These are phyloP conservation scores for Suillus plorans DNA, from an alignment of 768 basidiomycete species.

Conservation along the genomic window DNA sequence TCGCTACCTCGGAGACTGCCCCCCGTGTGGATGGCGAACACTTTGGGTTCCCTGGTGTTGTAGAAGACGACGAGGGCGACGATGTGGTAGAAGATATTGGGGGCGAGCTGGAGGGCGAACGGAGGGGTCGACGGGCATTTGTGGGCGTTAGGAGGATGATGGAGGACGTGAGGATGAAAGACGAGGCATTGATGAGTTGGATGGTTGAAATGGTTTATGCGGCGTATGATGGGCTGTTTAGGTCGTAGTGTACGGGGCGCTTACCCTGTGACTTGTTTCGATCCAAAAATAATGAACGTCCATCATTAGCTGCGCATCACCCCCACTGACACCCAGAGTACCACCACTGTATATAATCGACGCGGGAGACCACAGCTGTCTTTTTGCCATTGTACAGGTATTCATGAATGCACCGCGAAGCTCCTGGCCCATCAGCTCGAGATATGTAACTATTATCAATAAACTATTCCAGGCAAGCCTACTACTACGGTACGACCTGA, in stretches of 20 bases:
- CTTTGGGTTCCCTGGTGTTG: conserved; percentile 85
- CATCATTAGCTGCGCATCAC: conserved; percentile 1
- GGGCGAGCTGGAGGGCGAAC: conserved; percentile 65
- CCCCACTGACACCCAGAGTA: neutral
- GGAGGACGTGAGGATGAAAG: conserved; percentile 63
- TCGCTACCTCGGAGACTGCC: conserved; percentile 55
- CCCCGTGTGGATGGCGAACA: conserved; percentile 80
- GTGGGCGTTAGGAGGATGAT: conserved; percentile 55
- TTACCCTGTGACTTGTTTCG: neutral
- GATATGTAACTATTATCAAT: conserved; percentile 45
- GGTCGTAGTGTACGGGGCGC: conserved; percentile 13
- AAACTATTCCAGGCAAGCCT: conserved; percentile 46
- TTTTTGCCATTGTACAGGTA: neutral
- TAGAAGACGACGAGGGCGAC: conserved; percentile 77
- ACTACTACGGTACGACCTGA: neutral
- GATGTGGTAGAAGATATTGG: conserved; percentile 26
- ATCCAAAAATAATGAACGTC: neutral
- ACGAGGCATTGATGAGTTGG: conserved; percentile 61
- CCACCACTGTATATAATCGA: neutral
- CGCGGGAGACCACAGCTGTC: neutral
- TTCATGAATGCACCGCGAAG: conserved; percentile 19
- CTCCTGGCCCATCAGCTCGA: conserved; percentile 39
- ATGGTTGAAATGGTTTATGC: conserved; percentile 60
- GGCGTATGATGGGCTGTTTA: conserved; percentile 34
- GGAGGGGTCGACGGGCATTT: conserved; percentile 73